Conservation (phyloP, 1,284 basidiomycete genomes). For the Salmacisia buchloeana region DNA sequence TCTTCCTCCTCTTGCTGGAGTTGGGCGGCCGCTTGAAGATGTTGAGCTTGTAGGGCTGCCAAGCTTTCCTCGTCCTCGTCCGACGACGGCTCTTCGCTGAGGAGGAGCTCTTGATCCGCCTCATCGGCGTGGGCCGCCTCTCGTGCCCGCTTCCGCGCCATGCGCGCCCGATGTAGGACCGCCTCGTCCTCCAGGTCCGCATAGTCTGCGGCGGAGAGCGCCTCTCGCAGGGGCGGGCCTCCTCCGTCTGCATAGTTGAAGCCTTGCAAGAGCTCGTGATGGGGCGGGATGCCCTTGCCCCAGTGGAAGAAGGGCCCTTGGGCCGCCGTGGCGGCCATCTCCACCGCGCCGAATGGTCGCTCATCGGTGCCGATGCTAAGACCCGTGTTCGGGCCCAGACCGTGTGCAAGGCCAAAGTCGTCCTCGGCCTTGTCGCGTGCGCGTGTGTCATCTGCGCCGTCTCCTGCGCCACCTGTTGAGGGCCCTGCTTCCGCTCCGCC, state of each 20-base stretch:
- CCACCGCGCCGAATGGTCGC: not conserved
- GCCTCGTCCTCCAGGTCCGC: slow-evolving; percentile 5
- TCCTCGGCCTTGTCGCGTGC: not conserved
- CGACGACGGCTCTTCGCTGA: not conserved
- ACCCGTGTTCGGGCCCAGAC: not conserved
- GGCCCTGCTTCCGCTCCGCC: not conserved
- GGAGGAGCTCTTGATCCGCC: not conserved
- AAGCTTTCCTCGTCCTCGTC: not conserved
- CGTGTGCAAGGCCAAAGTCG: no score
- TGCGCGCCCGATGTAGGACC: not conserved
- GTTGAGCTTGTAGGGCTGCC: no score
- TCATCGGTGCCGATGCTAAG: not conserved
- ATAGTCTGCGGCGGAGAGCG: not conserved
- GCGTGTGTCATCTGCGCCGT: not conserved
- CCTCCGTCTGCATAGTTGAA: not conserved
- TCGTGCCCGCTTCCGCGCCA: not conserved
- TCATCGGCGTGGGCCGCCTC: not conserved
- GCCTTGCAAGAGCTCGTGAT: not conserved
- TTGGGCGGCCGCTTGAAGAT: no score
- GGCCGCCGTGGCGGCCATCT: not conserved
- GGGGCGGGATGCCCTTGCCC: not conserved
- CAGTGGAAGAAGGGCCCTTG: not conserved
- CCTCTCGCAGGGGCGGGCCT: not conserved
- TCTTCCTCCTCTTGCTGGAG: no score
- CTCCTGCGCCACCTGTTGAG: not conserved